Evolutionary conservation across 306 rosid species (phyloP).

Genomic region (Fragaria ananassa): DNA sequence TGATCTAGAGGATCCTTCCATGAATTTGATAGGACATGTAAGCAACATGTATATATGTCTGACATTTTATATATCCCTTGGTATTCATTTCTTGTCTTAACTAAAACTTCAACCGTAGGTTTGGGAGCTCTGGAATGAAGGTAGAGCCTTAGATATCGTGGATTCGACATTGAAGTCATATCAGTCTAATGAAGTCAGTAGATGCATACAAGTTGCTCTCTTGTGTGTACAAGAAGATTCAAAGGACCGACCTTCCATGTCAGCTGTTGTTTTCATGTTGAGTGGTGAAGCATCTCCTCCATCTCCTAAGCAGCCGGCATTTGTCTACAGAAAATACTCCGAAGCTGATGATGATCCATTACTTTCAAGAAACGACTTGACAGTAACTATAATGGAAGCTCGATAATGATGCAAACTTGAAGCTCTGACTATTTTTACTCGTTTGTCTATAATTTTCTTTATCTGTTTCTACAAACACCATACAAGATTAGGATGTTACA

Average conservation of each 20-base stretch:
- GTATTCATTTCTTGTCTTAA: background rate
- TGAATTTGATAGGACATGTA: conserved; percentile 53
- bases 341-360: background rate
- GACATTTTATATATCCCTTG: background rate
- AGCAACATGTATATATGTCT: conserved; percentile 3
- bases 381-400: conserved; percentile 10
- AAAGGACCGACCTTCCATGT: conserved; percentile 59
- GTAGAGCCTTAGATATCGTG: conserved; percentile 34
- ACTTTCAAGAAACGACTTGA: background rate
- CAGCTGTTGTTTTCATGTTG: conserved; percentile 54
- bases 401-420: conserved; percentile 3
- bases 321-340: background rate
- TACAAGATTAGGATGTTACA: too few species aligned
- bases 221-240: conserved; percentile 60
- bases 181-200: conserved; percentile 29
- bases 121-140: conserved; percentile 53
- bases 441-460: too few species aligned
- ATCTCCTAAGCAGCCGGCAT: conserved; percentile 21
- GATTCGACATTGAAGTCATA: conserved; percentile 36
- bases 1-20: conserved; percentile 18
- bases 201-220: conserved; percentile 70
- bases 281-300: conserved; percentile 25
- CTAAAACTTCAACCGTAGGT: conserved; percentile 23
- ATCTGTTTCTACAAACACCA: too few species aligned
- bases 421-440: background rate